These are phyloP conservation scores for Dinochytrium kinnereticum DNA, from an alignment of 371 early-diverging fungal genomes.

Conservation along the genomic window DNA sequence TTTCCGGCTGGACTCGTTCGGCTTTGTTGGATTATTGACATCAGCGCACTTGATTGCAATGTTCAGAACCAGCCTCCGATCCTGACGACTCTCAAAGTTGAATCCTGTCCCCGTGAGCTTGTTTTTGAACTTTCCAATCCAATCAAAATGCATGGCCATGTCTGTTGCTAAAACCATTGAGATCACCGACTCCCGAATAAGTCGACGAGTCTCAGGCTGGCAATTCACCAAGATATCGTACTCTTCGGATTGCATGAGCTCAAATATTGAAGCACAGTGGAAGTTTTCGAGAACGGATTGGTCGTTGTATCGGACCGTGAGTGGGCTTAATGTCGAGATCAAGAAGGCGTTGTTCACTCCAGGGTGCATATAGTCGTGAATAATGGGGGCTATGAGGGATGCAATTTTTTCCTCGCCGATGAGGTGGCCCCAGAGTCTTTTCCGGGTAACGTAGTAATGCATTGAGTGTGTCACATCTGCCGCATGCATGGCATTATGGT, in stretches of 20 bases:
- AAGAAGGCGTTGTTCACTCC: constrained; percentile 61
- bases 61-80: constrained; percentile 49
- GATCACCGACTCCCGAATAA: constrained; percentile 48
- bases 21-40: constrained; percentile 55
- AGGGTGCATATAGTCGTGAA: constrained; percentile 63
- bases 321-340: constrained; percentile 42
- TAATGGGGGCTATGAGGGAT: constrained; percentile 51
- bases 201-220: constrained; percentile 34
- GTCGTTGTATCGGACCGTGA: constrained; percentile 61
- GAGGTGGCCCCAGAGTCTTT: constrained; percentile 33
- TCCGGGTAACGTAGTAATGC: constrained; percentile 47
- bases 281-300: constrained; percentile 56
- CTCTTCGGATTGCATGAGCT: constrained; percentile 39
- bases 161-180: constrained; percentile 60
- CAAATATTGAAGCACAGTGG: constrained; percentile 52
- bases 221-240: constrained; percentile 45
- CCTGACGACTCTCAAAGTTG: constrained; percentile 37
- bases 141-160: constrained; percentile 58
- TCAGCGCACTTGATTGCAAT: constrained; percentile 58
- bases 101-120: constrained; percentile 39
- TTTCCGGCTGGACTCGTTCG: constrained; percentile 30
- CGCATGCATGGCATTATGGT: constrained; percentile 61
- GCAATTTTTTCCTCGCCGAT: constrained; percentile 49
- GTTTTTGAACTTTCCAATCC: constrained; percentile 54
- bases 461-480: constrained; percentile 55